These are phyloP conservation scores for Carnegiea gigantea DNA, from an alignment of 179 eudicot genomes.

Conservation along the genomic window DNA sequence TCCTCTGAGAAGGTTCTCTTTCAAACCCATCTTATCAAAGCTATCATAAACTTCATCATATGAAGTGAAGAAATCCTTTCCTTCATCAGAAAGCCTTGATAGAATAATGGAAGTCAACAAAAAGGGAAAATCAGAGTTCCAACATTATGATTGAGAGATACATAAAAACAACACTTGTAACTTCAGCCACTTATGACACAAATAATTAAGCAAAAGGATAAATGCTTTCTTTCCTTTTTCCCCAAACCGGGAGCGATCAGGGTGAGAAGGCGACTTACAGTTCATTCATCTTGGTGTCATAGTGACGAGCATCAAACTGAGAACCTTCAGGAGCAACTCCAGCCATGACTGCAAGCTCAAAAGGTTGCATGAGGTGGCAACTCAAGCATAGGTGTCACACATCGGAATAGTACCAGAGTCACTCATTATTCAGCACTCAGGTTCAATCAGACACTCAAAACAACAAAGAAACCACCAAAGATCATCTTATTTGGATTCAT, in stretches of 20 bases:
- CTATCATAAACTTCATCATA: conserved; percentile 70
- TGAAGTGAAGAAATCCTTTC: conserved; percentile 59
- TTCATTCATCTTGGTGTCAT: conserved; percentile 30
- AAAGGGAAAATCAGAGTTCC: neutral
- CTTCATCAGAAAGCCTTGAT: conserved; percentile 46
- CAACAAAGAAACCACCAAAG: neutral
- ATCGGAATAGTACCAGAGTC: neutral
- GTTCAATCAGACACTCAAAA: neutral
- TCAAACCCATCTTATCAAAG: conserved; percentile 70
- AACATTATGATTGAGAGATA: neutral
- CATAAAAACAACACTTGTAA: neutral
- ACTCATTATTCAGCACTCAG: neutral
- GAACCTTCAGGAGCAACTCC: conserved; percentile 33
- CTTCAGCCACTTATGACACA: neutral
- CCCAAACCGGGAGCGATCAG: neutral
- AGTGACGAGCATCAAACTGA: conserved; percentile 35
- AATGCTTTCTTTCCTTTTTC: neutral
- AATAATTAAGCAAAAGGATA: neutral
- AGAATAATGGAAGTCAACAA: neutral
- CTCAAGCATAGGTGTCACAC: neutral
- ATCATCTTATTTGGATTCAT: neutral
- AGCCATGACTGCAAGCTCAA: conserved; percentile 28
- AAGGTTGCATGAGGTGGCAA: neutral
- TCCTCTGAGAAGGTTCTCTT: conserved; percentile 76
- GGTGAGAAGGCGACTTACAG: conserved; percentile 17